These are phyloP conservation scores for Aspergillus sergii DNA, from an alignment of 2,329 filamentous ascomycete species.

Conservation along the genomic window DNA sequence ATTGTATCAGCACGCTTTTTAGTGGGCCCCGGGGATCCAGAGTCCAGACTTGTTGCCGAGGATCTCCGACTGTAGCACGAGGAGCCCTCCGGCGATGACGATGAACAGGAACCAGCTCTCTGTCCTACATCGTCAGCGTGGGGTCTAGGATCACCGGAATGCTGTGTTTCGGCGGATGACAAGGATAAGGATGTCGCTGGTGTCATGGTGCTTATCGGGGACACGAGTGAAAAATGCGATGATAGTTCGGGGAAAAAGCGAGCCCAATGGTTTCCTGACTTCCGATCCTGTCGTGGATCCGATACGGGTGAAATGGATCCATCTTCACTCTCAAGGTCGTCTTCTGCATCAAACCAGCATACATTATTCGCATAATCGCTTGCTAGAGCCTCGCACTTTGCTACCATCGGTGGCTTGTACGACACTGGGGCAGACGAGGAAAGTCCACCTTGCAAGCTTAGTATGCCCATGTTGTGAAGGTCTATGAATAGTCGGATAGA, in stretches of 20 bases:
- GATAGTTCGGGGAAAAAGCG: constrained; percentile 36
- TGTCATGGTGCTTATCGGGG: constrained; percentile 23
- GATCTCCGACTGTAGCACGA: constrained; percentile 41
- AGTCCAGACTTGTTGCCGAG: constrained; percentile 37
- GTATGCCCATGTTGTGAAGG: neutral
- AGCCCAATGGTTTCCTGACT: constrained; percentile 23
- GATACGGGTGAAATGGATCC: constrained; percentile 30
- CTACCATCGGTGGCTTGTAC: neutral
- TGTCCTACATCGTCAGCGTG: constrained; percentile 2
- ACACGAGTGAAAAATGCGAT: constrained; percentile 29
- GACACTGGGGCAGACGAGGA: constrained; percentile 2
- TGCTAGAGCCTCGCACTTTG: neutral
- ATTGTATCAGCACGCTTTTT: constrained; percentile 27
- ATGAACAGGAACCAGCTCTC: constrained; percentile 14
- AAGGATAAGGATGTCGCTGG: constrained; percentile 8
- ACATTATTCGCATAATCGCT: neutral
- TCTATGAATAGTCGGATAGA: neutral
- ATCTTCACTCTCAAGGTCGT: constrained; percentile 11
- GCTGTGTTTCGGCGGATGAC: neutral
- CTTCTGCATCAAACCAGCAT: constrained; percentile 7
- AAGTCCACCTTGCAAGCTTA: neutral
- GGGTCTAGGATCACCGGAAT: neutral
- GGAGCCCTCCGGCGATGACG: constrained; percentile 31
- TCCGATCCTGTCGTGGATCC: constrained; percentile 16
- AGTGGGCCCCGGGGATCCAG: constrained; percentile 22